A percentile compares a stretch with the other conserved stretches of the same genome.
These are phyloP conservation scores for Phytophthora capsici DNA, from an alignment of 352 stramenopile species.

Conservation along the genomic window DNA sequence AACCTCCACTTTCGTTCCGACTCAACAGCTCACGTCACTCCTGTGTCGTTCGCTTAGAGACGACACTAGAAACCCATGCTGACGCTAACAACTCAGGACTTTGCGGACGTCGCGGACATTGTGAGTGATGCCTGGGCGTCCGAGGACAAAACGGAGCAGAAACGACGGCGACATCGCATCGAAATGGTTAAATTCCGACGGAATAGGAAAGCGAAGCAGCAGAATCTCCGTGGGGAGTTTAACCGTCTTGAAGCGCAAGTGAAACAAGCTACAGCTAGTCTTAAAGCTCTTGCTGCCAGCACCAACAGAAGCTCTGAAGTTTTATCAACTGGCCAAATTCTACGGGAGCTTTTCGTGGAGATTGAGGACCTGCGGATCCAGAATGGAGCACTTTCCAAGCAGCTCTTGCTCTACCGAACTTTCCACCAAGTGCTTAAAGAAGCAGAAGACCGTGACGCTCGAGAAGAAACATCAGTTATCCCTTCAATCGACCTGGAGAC, in stretches of 20 bases:
- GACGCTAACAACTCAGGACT: neutral
- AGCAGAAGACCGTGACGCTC: neutral
- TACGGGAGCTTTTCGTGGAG: conserved; percentile 31
- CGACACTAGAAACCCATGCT: neutral
- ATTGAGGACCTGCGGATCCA: conserved; percentile 33
- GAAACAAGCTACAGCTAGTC: conserved; percentile 13
- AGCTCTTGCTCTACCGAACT: conserved; percentile 19
- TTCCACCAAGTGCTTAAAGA: conserved; percentile 16
- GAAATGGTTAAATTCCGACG: conserved; percentile 46
- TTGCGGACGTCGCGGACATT: conserved; percentile 1
- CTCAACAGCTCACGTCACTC: neutral
- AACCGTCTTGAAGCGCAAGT: conserved; percentile 29
- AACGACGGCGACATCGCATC: conserved; percentile 36
- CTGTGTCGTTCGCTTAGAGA: neutral
- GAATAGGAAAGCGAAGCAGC: conserved; percentile 39
- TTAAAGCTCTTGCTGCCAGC: conserved; percentile 14
- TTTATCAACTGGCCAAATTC: neutral
- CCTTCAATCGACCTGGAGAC: neutral
- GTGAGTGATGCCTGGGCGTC: neutral
- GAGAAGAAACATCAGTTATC: conserved; percentile 5
- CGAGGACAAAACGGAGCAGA: conserved; percentile 35
- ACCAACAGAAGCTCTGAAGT: neutral
- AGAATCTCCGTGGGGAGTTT: conserved; percentile 25
- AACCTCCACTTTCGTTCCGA: no score
- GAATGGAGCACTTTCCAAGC: conserved; percentile 32